Evolutionary conservation across 768 basidiomycete species (phyloP).

Genomic region (Leccinum boreale): DNA sequence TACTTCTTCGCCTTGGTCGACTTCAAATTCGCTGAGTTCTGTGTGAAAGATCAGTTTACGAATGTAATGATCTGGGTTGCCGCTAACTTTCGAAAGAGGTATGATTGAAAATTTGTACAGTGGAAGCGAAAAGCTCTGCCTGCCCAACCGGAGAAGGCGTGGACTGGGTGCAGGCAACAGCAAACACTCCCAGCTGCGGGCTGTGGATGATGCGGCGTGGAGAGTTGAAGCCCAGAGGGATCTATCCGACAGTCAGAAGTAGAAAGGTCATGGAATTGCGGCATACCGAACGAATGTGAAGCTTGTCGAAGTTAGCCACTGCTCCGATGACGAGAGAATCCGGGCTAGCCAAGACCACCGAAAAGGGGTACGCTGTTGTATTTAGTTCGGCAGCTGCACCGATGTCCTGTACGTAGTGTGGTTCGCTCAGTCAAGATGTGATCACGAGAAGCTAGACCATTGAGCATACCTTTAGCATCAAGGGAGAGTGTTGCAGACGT

Average conservation of each 20-base stretch:
- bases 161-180: slow-evolving; percentile 57
- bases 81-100: slow-evolving; percentile 58
- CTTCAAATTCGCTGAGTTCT: slow-evolving; percentile 31
- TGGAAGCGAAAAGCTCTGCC: slow-evolving; percentile 43
- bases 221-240: slow-evolving; percentile 67
- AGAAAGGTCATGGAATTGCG: background rate
- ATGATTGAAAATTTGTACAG: slow-evolving; percentile 67
- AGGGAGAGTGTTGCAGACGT: slow-evolving; percentile 61
- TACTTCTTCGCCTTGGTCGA: slow-evolving; percentile 56
- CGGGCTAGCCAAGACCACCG: slow-evolving; percentile 57
- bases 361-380: slow-evolving; percentile 43
- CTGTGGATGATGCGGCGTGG: slow-evolving; percentile 68
- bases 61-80: background rate
- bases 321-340: slow-evolving; percentile 61
- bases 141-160: slow-evolving; percentile 56
- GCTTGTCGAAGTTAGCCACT: slow-evolving; percentile 65
- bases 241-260: slow-evolving; percentile 36
- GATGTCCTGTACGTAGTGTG: slow-evolving; percentile 43
- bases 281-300: slow-evolving; percentile 76
- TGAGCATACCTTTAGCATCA: slow-evolving; percentile 61
- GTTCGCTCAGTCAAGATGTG: background rate
- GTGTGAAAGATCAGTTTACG: slow-evolving; percentile 3
- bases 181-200: slow-evolving; percentile 52
- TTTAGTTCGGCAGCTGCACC: slow-evolving; percentile 50
- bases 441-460: background rate